Evolutionary conservation across 441 rosid genomes (phyloP), one percentile per base, ranked within the genome.

Genomic region (Brassica balearica): DNA sequence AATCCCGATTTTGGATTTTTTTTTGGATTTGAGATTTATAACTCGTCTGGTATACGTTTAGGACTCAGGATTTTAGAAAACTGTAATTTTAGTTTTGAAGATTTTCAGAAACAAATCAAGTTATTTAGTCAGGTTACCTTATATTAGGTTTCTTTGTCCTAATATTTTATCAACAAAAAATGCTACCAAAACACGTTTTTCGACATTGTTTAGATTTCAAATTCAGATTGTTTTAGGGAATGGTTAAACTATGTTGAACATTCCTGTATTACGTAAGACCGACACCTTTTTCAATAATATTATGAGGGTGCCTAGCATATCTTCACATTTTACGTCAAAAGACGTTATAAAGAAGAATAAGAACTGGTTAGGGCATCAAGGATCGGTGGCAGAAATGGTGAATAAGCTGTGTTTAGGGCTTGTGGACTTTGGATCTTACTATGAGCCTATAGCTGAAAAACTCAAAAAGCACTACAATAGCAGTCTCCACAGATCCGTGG

Each of bases 311-410:
- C 56, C 56, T 51, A 51, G 6, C 22, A 53, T 15, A 53, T 15
- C 59, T 53, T 53, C 6, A 74, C 51, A 55, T 65, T 53, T 53
- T 8, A 62, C 17, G 61, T 48, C 6, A 23, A 65, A 20, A 60
- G 78, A 6, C 6, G 60, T 79, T 34, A 1, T 73, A 48, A 61
- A 68, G 46, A 72, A 78, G 34, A 29, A 29, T 29, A 29, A 29
- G 34, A 38, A 38, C 10, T 38, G 43, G 77, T 67, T 78, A 9
- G 77, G 77, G 5, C 76, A 29, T 64, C 61, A 29, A 38, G 23
- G 27, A 41, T 56, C 67, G 6, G 81, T 77, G 36, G 72, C 68
- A 5, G 61, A 77, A 34, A 78, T 72, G 73, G 77, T 78, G 65
- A 67, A 72, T 55, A 59, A 32, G 19, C 12, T 78, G 11, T 72